Evolutionary conservation across 257 asterid genomes (phyloP).

Genomic region (Cruciata laevipes): DNA sequence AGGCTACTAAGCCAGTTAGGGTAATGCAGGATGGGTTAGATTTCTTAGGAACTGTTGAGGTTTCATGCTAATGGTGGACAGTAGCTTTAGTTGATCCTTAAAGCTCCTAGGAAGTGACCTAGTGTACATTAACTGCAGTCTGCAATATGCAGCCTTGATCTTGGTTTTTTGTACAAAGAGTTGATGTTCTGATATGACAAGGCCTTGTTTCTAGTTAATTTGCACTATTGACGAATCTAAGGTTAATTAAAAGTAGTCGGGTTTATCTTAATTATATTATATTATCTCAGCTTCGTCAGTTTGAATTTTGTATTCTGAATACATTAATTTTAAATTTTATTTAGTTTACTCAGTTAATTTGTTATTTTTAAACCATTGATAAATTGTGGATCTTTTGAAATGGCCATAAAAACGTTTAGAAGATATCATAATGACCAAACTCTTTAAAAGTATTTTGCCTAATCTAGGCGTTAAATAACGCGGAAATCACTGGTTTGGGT

Average conservation of each 20-base stretch:
- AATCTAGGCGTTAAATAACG: too few relatives aligned
- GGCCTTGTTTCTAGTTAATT: neutral
- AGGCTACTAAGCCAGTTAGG: neutral
- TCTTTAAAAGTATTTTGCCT: too few relatives aligned
- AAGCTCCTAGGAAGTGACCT: neutral
- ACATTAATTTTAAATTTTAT: too few relatives aligned
- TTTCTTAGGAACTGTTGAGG: neutral
- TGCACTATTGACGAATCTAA: neutral
- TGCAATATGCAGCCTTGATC: neutral
- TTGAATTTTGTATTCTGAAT: too few relatives aligned
- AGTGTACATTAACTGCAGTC: neutral
- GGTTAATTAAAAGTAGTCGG: too few relatives aligned
- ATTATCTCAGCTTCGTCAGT: too few relatives aligned
- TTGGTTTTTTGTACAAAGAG: neutral
- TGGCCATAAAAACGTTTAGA: too few relatives aligned
- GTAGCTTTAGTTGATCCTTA: neutral
- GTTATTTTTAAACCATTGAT: too few relatives aligned
- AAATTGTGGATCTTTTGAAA: too few relatives aligned
- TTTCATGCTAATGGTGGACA: neutral
- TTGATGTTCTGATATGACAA: neutral
- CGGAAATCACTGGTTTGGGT: neutral
- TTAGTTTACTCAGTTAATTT: too few relatives aligned
- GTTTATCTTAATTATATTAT: too few relatives aligned
- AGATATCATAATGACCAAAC: too few relatives aligned
- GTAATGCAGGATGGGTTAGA: neutral